A percentile compares a stretch with the other conserved stretches of the same genome.
Conservation (phyloP, 2,329 filamentous ascomycete genomes). For the Pseudohalonectria lignicola region DNA sequence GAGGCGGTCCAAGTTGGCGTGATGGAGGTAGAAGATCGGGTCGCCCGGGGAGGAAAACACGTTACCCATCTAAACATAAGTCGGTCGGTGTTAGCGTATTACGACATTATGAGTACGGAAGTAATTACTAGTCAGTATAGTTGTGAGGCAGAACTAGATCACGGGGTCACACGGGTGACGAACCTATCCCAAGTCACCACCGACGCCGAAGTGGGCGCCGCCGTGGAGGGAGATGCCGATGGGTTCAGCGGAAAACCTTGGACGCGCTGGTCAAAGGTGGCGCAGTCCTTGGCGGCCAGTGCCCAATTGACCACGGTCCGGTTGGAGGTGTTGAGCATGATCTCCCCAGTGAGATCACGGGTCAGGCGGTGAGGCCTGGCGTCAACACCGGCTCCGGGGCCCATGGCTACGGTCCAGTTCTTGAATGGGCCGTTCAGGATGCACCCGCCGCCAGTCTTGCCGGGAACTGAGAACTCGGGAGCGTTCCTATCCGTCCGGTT, state of each 20-base stretch:
- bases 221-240: not conserved
- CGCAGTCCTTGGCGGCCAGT: not conserved
- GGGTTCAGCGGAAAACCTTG: not conserved
- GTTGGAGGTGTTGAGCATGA: not conserved
- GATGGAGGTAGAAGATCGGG: slow-evolving; percentile 15
- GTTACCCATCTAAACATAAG: not conserved
- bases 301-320: not conserved
- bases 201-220: not conserved
- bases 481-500: no score
- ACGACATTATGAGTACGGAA: not conserved
- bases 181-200: slow-evolving; percentile 1
- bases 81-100: not conserved
- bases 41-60: not conserved
- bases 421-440: no score
- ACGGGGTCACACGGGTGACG: not conserved
- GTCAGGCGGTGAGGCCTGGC: not conserved
- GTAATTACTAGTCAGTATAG: not conserved
- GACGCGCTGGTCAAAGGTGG: not conserved
- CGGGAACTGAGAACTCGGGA: no score
- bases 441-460: no score
- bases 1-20: slow-evolving; percentile 12
- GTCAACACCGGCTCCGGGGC: not conserved
- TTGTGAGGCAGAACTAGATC: not conserved
- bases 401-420: no score
- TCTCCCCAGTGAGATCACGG: not conserved